Evolutionary conservation across 2,329 filamentous ascomycete species (phyloP), one percentile per base, ranked within the genome.

Genomic region (Emericellopsis atlantica): DNA sequence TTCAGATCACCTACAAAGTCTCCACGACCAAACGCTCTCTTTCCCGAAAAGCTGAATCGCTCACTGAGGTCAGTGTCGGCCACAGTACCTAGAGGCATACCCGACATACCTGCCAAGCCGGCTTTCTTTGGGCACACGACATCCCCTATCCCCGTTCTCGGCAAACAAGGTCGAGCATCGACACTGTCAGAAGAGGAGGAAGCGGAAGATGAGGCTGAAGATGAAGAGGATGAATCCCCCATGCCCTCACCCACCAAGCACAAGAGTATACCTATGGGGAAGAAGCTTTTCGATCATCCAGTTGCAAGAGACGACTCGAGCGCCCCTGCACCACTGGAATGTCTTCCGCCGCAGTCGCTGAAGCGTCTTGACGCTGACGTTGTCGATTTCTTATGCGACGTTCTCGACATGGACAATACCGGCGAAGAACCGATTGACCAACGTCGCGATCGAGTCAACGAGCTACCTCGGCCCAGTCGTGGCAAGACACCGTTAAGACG

Each of bases 371-470:
- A 70, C 43, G 60, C 73, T 4, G 69, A 76, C 32, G 56, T 76
- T 1, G 63, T 81, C 29, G 69, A 79, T 41, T 72, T 81, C 45
- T 61, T 81, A 16, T 80, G 76, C 48, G 70, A 79, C 49, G 60
- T 76, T 3, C 63, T 79, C 14, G 68, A 76, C 49, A 65, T 74
- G 40, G 75, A 81, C 46, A 55, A 59, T 6, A 77, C 69, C 6
- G 57, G 51, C 6, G 76, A 80, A 51, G 60, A 58, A 12, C 67
- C 54, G 72, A 21, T 44, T 18, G 12, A 34, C 3, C 62, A 68
- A 32, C 70, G 45, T 2, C 15, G 44, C n/a, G 43, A 46, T 10
- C 34, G 42, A 39, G 37, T 45, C 36, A 37, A 49, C 24, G 10
- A 21, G 22, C 24, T 15, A 22, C 40, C 33, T 2, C 10, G 36